Evolutionary conservation across 2,329 filamentous ascomycete species (phyloP).

Genomic region (Zalaria sp.): DNA sequence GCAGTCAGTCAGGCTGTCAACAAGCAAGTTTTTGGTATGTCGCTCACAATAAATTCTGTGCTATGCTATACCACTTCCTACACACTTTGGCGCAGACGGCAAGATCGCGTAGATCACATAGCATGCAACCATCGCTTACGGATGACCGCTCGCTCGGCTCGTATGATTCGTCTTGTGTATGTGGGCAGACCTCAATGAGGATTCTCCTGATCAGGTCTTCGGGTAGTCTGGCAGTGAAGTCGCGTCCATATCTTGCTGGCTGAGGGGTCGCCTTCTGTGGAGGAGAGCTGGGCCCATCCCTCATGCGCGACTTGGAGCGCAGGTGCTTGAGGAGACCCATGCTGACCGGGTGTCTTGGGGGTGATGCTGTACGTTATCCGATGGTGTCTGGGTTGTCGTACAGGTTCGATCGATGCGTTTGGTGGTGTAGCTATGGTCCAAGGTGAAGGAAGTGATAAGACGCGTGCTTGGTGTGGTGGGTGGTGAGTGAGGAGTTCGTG

Average conservation of each 20-base stretch:
- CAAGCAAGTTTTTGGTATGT: background rate
- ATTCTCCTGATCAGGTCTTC: constrained; percentile 59
- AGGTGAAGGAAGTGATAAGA: too few species aligned
- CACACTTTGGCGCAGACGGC: constrained; percentile 65
- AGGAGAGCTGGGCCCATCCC: constrained; percentile 16
- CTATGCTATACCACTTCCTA: constrained; percentile 53
- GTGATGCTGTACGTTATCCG: background rate
- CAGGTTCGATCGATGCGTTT: too few species aligned
- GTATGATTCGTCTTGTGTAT: constrained; percentile 62
- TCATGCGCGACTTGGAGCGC: constrained; percentile 27
- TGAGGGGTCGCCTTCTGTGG: constrained; percentile 6
- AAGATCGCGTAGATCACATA: constrained; percentile 83
- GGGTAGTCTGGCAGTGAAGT: constrained; percentile 42
- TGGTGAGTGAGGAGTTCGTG: too few species aligned
- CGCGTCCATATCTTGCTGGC: constrained; percentile 18
- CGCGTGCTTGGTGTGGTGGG: too few species aligned
- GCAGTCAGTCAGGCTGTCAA: background rate
- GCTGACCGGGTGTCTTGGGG: constrained; percentile 1
- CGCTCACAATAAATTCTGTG: constrained; percentile 49
- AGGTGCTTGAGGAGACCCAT: constrained; percentile 39
- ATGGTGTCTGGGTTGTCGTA: too few species aligned
- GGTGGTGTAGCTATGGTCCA: too few species aligned
- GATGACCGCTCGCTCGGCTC: constrained; percentile 71
- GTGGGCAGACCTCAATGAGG: constrained; percentile 72
- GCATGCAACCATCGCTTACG: constrained; percentile 71